phyloP scores from a whole-genome alignment of 768 basidiomycete species.

The Hypsizygus marmoreus region DNA sequence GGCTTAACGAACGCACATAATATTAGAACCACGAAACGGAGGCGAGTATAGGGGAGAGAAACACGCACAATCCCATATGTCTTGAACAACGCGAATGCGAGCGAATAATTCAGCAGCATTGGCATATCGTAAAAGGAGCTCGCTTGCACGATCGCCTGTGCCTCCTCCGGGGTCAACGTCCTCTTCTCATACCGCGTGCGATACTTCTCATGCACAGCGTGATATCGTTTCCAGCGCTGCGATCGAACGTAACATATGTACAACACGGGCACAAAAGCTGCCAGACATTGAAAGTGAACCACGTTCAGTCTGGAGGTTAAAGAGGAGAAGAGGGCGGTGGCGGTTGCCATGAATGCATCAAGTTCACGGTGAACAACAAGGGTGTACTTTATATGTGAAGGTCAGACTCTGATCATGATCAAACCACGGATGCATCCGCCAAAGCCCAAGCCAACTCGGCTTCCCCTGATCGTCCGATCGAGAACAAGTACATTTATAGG shows the following conservation, averaged over 20 bases:
- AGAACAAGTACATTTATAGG: too few species aligned
- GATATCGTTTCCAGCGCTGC: slow-evolving; percentile 44
- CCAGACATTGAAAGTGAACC: too few species aligned
- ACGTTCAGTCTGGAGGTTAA: too few species aligned
- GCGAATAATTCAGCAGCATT: slow-evolving; percentile 35
- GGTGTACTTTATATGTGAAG: too few species aligned
- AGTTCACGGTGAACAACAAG: too few species aligned
- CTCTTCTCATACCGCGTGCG: slow-evolving; percentile 30
- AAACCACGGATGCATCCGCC: too few species aligned
- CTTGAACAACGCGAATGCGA: slow-evolving; percentile 55
- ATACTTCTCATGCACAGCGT: slow-evolving; percentile 43
- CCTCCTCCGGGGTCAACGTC: slow-evolving; percentile 44
- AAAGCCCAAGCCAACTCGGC: too few species aligned
- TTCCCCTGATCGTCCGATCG: too few species aligned
- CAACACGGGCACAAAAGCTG: not conserved
- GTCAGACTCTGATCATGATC: too few species aligned
- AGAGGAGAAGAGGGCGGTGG: too few species aligned
- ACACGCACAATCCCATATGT: slow-evolving; percentile 48
- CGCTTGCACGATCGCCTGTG: slow-evolving; percentile 41
- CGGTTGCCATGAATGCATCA: too few species aligned
- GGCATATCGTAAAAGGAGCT: slow-evolving; percentile 48
- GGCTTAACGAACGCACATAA: slow-evolving; percentile 32
- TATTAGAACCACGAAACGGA: not conserved
- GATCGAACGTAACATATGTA: slow-evolving; percentile 35
- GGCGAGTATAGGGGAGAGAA: not conserved